A percentile compares a stretch with the other conserved stretches of the same genome.
phyloP scores from a whole-genome alignment of 2,329 filamentous ascomycete species.

The Curvularia hawaiiensis region DNA sequence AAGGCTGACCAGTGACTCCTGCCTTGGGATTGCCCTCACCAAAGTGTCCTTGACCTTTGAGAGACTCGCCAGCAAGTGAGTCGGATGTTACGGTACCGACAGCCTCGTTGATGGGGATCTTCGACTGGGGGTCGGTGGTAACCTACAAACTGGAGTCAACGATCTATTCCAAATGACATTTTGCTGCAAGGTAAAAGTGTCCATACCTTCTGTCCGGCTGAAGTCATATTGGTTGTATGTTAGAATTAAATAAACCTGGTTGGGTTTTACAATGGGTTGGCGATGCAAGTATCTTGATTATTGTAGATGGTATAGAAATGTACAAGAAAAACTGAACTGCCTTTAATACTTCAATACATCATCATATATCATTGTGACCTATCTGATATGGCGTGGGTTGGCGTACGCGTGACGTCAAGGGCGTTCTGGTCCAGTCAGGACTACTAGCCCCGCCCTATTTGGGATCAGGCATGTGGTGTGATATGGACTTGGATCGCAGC shows the following conservation, averaged over 20 bases:
- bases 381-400: constrained; percentile 13
- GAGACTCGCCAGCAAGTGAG: constrained; percentile 78
- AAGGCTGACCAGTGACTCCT: constrained; percentile 56
- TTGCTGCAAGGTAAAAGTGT: not conserved
- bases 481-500: not conserved
- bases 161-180: not conserved
- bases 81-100: constrained; percentile 68
- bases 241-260: not conserved
- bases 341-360: constrained; percentile 10
- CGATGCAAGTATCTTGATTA: not conserved
- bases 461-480: not conserved
- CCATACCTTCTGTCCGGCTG: constrained; percentile 30
- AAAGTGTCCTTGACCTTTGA: constrained; percentile 64
- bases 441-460: constrained; percentile 4
- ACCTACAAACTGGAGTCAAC: constrained; percentile 35
- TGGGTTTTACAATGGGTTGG: not conserved
- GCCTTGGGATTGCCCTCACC: constrained; percentile 62
- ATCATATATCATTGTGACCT: constrained; percentile 9
- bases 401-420: constrained; percentile 28
- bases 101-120: constrained; percentile 61
- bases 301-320: not conserved
- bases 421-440: constrained; percentile 3
- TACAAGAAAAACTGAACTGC: not conserved
- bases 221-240: constrained; percentile 16
- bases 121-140: constrained; percentile 56